Percentiles rank a stretch among this genome's conserved stretches.
phyloP scores from a whole-genome alignment of 176 grass and related monocot genomes.

The Hyparrhenia diplandra region DNA sequence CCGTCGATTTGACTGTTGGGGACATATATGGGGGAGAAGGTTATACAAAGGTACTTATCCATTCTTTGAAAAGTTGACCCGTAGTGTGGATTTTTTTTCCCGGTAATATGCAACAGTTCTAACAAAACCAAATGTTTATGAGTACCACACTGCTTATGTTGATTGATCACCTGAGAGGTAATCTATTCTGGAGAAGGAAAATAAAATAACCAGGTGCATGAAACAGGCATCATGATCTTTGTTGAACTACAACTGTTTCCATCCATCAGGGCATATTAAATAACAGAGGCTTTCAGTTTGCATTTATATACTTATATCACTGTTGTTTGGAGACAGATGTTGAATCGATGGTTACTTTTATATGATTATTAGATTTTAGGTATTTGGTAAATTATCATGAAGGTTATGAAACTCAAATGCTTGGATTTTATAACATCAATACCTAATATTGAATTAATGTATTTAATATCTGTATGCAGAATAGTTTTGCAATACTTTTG shows the following conservation, averaged over 20 bases:
- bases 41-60: conserved; percentile 75
- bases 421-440: background rate
- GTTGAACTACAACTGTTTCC: background rate
- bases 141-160: background rate
- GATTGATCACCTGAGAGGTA: background rate
- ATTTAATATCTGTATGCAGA: background rate
- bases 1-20: conserved; percentile 92
- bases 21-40: conserved; percentile 92
- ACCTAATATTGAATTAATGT: background rate
- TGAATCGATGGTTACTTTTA: background rate
- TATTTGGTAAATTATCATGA: background rate
- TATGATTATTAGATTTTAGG: background rate
- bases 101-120: background rate
- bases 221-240: background rate
- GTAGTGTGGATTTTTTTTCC: background rate
- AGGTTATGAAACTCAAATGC: background rate
- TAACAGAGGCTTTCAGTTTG: background rate
- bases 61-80: background rate
- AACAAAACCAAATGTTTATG: background rate
- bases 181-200: background rate
- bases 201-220: background rate
- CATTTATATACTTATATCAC: background rate
- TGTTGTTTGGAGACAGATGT: background rate
- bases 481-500: background rate
- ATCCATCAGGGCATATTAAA: background rate